Evolutionary conservation across 192 early-diverging fungal species (phyloP), one percentile per base, ranked within the genome.

Genomic region (Coemansia sp.): DNA sequence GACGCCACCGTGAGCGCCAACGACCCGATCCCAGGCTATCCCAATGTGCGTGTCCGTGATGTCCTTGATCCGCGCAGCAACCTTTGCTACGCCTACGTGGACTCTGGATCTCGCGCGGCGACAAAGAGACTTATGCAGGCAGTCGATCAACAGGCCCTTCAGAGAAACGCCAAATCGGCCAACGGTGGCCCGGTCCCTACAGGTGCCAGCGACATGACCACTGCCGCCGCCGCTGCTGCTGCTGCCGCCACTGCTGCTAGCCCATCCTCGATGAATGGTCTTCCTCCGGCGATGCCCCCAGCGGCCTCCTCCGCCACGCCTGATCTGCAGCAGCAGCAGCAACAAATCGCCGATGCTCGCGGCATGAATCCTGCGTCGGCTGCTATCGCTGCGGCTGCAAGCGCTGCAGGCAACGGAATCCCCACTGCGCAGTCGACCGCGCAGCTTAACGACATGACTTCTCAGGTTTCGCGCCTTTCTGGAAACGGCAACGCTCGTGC

Each of bases 101-200:
- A 75, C 53, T 72, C 78, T 1, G 78, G 78, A 23, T 75, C 78
- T 6, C 49, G 67, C 29, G 73, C 62, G 1, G 78, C 78, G n/a
- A 71, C 70, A 8, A 81, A 81, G 66, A 45, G 61, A 20, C 66
- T 75, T 25, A 75, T 75, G 78, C 62, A 81, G 35, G 78, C 74
- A 45, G 62, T 79, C 28, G 61, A 79, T 62, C 73, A 67, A 45
- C 73, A 81, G 61, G 36, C 72, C 1, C 20, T 23, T n/a, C 57
- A 58, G 57, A 36, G 24, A 22, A 58, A 58, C 39, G 39, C 30
- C 36, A 58, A 18, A 14, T 42, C 57, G 2, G 53, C 29, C 3
- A 30, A 25, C 29, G 23, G 7, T 51, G 4, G 28, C 0, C 28
- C 53, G 3, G 58, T 8, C 22, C 8, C 58, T 34, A 42, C 16